phyloP scores from a whole-genome alignment of 768 basidiomycete species.

The Strobilomyces echinocephalus region DNA sequence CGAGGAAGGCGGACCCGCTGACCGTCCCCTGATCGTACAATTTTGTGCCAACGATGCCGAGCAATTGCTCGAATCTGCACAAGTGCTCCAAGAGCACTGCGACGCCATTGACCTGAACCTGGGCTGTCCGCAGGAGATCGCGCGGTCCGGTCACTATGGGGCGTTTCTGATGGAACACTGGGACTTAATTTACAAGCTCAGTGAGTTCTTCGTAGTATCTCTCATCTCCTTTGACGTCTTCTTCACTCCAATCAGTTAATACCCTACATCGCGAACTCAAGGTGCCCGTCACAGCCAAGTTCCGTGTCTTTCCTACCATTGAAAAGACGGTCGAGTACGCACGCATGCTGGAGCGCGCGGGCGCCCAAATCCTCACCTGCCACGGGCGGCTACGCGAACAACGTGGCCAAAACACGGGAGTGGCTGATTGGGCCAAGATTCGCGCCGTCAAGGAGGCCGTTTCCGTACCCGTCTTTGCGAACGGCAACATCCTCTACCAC shows the following conservation, averaged over 20 bases:
- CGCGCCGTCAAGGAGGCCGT: slow-evolving; percentile 87
- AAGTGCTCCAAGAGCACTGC: slow-evolving; percentile 68
- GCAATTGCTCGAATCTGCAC: slow-evolving; percentile 71
- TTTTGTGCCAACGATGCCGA: slow-evolving; percentile 92
- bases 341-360: slow-evolving; percentile 90
- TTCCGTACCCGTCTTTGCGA: slow-evolving; percentile 90
- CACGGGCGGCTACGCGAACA: slow-evolving; percentile 92
- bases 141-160: slow-evolving; percentile 80
- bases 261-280: slow-evolving; percentile 77
- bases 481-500: slow-evolving; percentile 89
- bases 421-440: slow-evolving; percentile 89
- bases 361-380: slow-evolving; percentile 91
- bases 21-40: slow-evolving; percentile 86
- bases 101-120: slow-evolving; percentile 95
- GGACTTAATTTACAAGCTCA: slow-evolving; percentile 78
- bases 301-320: slow-evolving; percentile 81
- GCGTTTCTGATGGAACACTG: slow-evolving; percentile 93
- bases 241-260: slow-evolving; percentile 52
- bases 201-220: slow-evolving; percentile 32
- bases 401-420: slow-evolving; percentile 78
- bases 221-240: not conserved
- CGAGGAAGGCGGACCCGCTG: slow-evolving; percentile 75
- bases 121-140: slow-evolving; percentile 95
- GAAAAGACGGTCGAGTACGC: slow-evolving; percentile 93
- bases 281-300: slow-evolving; percentile 96